A percentile compares a stretch with the other conserved stretches of the same genome.
Evolutionary conservation across 768 basidiomycete genomes (phyloP).

Genomic region (Tricholoma hemisulphureum): DNA sequence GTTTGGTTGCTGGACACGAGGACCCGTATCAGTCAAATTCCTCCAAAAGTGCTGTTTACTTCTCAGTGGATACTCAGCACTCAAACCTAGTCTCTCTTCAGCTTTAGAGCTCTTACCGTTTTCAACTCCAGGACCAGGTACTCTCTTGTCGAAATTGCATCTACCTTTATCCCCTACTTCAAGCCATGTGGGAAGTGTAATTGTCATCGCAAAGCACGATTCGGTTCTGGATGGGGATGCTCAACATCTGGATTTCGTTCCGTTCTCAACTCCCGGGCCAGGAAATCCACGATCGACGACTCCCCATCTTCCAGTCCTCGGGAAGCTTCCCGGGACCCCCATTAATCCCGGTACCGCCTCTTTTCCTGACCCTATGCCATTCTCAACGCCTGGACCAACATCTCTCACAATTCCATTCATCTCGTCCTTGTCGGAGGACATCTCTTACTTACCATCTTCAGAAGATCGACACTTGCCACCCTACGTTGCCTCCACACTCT

Average conservation of each 20-base stretch:
- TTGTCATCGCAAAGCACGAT: neutral
- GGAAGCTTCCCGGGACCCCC: neutral
- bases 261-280: slow-evolving; percentile 22
- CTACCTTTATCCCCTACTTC: neutral
- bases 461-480: slow-evolving; percentile 11
- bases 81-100: slow-evolving; percentile 10
- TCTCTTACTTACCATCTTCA: neutral
- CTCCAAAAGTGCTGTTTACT: neutral
- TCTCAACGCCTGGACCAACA: neutral
- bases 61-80: neutral
- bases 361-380: neutral
- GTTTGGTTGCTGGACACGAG: neutral
- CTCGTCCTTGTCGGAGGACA: neutral
- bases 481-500: slow-evolving; percentile 9
- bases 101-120: neutral
- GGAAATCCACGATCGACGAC: neutral
- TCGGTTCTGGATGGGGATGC: neutral
- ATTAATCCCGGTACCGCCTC: neutral
- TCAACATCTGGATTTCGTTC: slow-evolving; percentile 7
- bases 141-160: neutral
- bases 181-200: neutral
- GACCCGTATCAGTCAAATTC: neutral
- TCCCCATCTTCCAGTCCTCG: neutral
- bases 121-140: neutral
- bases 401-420: neutral